Conservation (phyloP, 768 basidiomycete genomes). For the Russula earlei region DNA sequence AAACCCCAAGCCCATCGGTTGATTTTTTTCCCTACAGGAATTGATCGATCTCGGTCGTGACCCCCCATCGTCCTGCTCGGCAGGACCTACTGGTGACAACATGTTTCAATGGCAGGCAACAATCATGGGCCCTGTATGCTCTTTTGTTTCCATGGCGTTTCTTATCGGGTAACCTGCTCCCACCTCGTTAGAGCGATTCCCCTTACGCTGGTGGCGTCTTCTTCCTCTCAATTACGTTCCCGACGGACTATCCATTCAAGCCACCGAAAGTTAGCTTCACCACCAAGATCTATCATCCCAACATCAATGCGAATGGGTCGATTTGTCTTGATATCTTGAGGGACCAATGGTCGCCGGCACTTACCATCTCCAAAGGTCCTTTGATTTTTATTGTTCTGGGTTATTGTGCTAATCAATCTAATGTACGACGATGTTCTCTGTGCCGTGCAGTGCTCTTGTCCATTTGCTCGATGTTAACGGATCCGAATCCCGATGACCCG, state of each 20-base stretch:
- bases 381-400: neutral
- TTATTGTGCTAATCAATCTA: neutral
- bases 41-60: constrained; percentile 98
- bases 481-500: constrained; percentile 98
- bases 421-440: neutral
- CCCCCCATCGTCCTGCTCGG: constrained; percentile 98
- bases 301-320: constrained; percentile 99
- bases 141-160: neutral
- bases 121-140: constrained; percentile 97
- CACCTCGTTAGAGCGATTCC: constrained; percentile 69
- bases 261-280: constrained; percentile 98
- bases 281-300: constrained; percentile 99
- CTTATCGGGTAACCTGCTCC: constrained; percentile 21
- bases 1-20: neutral
- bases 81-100: constrained; percentile 95
- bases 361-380: constrained; percentile 97
- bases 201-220: constrained; percentile 99
- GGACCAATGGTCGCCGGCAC: constrained; percentile 98
- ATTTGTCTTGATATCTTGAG: constrained; percentile 98
- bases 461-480: constrained; percentile 98
- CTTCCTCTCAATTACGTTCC: constrained; percentile 91
- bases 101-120: constrained; percentile 99
- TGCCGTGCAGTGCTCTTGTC: constrained; percentile 72
- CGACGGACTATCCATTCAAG: constrained; percentile 99
- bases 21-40: constrained; percentile 53